phyloP scores from a whole-genome alignment of 805 yeast species.

The Saturnispora halmiae region DNA sequence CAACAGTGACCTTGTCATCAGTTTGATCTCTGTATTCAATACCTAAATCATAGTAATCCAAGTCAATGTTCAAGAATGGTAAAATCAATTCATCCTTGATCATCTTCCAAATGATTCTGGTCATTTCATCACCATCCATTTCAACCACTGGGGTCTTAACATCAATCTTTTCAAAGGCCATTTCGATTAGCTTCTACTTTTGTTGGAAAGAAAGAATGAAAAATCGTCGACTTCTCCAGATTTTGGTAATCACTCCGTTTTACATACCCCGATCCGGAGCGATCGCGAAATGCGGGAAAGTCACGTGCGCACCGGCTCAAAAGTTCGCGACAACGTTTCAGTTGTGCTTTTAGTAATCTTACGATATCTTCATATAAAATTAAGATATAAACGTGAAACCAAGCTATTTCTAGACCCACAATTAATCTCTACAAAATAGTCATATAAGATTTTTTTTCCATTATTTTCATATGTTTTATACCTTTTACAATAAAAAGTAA shows the following conservation, averaged over 20 bases:
- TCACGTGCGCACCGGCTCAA: background rate
- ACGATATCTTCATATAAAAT: background rate
- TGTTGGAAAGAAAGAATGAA: background rate
- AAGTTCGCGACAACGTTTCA: background rate
- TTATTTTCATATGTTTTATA: too few species aligned
- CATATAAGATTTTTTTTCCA: too few species aligned
- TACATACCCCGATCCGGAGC: too few species aligned
- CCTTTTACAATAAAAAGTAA: too few species aligned
- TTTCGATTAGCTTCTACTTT: constrained; percentile 2
- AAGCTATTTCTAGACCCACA: background rate
- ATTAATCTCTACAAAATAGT: background rate
- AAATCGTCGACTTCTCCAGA: too few species aligned
- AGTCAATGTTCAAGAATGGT: constrained; percentile 80
- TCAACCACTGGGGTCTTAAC: constrained; percentile 90
- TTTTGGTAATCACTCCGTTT: too few species aligned
- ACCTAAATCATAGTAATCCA: constrained; percentile 87
- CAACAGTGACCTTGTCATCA: constrained; percentile 78
- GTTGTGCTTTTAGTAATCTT: background rate
- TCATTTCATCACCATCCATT: constrained; percentile 97
- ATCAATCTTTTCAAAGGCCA: constrained; percentile 45
- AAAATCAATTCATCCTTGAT: constrained; percentile 78
- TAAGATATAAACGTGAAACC: background rate
- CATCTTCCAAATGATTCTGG: constrained; percentile 89
- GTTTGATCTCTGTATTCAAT: constrained; percentile 82
- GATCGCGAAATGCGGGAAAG: too few species aligned